A percentile compares a stretch with the other conserved stretches of the same genome.
These are phyloP conservation scores for Botryotinia calthae DNA, from an alignment of 2,329 filamentous ascomycete species.

Conservation along the genomic window DNA sequence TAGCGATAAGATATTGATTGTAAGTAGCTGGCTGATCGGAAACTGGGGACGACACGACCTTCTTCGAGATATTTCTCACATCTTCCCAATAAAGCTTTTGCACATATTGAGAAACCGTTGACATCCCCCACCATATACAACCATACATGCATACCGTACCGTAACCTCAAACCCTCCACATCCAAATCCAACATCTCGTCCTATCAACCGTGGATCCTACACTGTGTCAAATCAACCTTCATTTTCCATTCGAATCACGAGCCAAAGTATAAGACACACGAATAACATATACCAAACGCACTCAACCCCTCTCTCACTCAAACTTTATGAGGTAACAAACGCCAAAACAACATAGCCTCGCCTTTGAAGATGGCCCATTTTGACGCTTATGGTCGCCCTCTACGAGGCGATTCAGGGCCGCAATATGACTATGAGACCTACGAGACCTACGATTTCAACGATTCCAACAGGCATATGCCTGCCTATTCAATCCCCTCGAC, in stretches of 20 bases:
- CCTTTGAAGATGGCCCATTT: conserved; percentile 30
- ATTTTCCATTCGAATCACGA: neutral
- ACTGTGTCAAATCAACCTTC: neutral
- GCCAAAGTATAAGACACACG: neutral
- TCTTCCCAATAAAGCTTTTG: neutral
- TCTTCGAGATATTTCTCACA: neutral
- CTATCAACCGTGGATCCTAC: neutral
- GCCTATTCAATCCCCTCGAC: conserved; percentile 25
- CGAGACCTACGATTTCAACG: conserved; percentile 24
- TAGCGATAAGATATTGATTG: neutral
- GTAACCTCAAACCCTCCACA: neutral
- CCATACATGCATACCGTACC: neutral
- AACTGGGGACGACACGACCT: neutral
- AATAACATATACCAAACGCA: neutral
- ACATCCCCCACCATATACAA: conserved; percentile 1
- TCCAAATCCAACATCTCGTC: neutral
- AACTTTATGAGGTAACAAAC: conserved; percentile 28
- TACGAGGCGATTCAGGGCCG: conserved; percentile 24
- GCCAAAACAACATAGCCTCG: conserved; percentile 28
- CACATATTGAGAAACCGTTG: neutral
- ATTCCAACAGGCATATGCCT: conserved; percentile 23
- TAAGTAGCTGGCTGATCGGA: neutral
- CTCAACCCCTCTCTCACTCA: neutral
- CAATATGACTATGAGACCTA: conserved; percentile 17
- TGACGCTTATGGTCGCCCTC: conserved; percentile 31